Base-by-base conservation (phyloP, 164 flowering plant genomes). In the Nelumbo lutea region DNA sequence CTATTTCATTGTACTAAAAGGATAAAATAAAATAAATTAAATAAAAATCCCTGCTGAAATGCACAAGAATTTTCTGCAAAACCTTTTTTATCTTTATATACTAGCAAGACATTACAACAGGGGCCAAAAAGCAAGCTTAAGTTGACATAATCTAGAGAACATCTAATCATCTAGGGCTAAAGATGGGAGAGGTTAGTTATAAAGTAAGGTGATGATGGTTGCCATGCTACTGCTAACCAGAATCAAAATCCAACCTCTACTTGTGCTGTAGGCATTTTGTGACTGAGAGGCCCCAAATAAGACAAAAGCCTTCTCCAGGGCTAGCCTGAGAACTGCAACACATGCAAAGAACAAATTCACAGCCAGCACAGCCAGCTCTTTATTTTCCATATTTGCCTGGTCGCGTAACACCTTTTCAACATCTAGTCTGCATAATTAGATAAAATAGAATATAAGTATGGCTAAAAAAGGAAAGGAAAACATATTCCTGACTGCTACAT, bases 221-320 rank as follows among this genome's bases (percentile, higher is more conserved):
- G 80, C 81, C 67, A 88, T 69, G 43, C 84, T 68, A 73, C 90
- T 81, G 80, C 85, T 83, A 15, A 81, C 62, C 68, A 89, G 77
- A 44, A 89, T 76, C 69, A 85, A 71, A 64, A 81, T 61, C 91
- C 95, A 91, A 58, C 90, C 87, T 64, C 81, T 76, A 70, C 78
- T 81, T n/a, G 83, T 72, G 50, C 66, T 68, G 67, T 70, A 42
- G 42, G 48, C 68, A 57, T 73, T 76, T 11, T 73, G 72, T 7
- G 85, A 50, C 14, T 69, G 62, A 57, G 74, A 67, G 39, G 80
- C 40, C 65, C 80, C 73, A 53, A 83, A 70, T 48, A 70, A 66
- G 45, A 41, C 74, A 44, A 76, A 66, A 9, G 84, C 51, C 65
- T 73, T 75, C 39, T 73, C 72, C 7, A 80, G 79, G 53, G 82